Base-by-base conservation (phyloP, 306 rosid species). In the Echinosophora koreensis region DNA sequence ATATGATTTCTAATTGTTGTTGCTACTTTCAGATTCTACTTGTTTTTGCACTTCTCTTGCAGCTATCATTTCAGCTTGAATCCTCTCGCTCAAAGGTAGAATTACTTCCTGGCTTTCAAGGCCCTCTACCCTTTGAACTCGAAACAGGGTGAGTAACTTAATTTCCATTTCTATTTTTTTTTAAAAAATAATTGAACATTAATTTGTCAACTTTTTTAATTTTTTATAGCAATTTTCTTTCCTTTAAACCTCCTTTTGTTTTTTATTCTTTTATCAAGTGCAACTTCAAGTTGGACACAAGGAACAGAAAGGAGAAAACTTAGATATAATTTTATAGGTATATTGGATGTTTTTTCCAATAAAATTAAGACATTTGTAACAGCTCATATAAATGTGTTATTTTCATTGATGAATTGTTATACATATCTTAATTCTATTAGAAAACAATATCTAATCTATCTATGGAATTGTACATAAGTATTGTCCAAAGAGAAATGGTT, bases 61-160 rank as follows among this genome's bases (percentile, higher is more conserved):
- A 60, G 39, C 35, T 30, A 39, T 38, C 35, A 42, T 12, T 65
- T 34, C 22, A 37, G 44, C 11, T 32, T 50, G 65, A 72, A 32
- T 6, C 2, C 17, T 54, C 81, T 56, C 17, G 6, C 13, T 44
- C 67, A 1, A 72, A 39, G 42, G 67, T 72, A 4, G 77, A 58
- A 41, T 9, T 27, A 15, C 87, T 89, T 64, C 94, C 91, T 5
- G 91, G 91, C 11, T 74, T 86, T 59, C 50, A 62, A 6, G 90
- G 86, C 0, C 74, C 90, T 18, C 88, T 89, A 30, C 91, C 90
- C 6, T 84, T 87, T 34, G 68, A 77, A 10, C 90, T 86, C 0
- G 83, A 88, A 87, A 88, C 92, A 0, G 89, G 94, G 92, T 87
- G 37, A 54, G 80, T 6, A 0, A 57, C 1, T 3, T 5, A 11